These are phyloP conservation scores for Phytophthora ohioensis DNA, from an alignment of 352 stramenopile genomes.

Conservation along the genomic window DNA sequence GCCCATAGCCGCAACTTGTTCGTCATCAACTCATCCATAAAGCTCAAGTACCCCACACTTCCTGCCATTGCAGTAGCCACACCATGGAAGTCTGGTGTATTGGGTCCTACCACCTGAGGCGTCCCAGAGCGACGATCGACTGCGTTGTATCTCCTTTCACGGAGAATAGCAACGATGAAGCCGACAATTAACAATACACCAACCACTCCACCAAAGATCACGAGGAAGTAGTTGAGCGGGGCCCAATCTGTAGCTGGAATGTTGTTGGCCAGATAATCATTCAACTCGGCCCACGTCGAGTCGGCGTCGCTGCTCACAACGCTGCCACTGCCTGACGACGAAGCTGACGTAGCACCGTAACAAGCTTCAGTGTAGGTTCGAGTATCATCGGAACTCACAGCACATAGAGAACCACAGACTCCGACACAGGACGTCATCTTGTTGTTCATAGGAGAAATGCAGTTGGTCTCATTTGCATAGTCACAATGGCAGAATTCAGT, in stretches of 20 bases:
- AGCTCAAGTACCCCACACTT: conserved; percentile 37
- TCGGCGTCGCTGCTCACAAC: conserved; percentile 15
- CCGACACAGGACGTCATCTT: conserved; percentile 58
- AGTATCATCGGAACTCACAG: conserved; percentile 40
- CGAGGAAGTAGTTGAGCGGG: conserved; percentile 61
- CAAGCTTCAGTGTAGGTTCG: conserved; percentile 53
- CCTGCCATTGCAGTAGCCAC: conserved; percentile 33
- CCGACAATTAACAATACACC: conserved; percentile 46
- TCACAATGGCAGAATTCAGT: conserved; percentile 56
- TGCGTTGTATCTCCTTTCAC: conserved; percentile 34
- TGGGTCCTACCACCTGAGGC: conserved; percentile 29
- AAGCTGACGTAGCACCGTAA: conserved; percentile 35
- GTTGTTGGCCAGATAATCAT: conserved; percentile 48
- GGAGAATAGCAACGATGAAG: conserved; percentile 46
- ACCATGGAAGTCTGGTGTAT: conserved; percentile 29
- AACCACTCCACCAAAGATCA: conserved; percentile 48
- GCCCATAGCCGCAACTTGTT: conserved; percentile 51
- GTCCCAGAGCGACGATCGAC: conserved; percentile 22
- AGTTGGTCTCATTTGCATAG: conserved; percentile 47
- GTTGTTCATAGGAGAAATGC: conserved; percentile 58
- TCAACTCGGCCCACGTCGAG: conserved; percentile 49
- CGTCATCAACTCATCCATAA: conserved; percentile 53
- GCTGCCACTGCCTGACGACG: conserved; percentile 24
- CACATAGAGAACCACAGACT: conserved; percentile 61
- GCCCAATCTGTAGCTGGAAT: conserved; percentile 47